phyloP scores from a whole-genome alignment of 495 filamentous ascomycete species.

The Penicillium longicatenatum region DNA sequence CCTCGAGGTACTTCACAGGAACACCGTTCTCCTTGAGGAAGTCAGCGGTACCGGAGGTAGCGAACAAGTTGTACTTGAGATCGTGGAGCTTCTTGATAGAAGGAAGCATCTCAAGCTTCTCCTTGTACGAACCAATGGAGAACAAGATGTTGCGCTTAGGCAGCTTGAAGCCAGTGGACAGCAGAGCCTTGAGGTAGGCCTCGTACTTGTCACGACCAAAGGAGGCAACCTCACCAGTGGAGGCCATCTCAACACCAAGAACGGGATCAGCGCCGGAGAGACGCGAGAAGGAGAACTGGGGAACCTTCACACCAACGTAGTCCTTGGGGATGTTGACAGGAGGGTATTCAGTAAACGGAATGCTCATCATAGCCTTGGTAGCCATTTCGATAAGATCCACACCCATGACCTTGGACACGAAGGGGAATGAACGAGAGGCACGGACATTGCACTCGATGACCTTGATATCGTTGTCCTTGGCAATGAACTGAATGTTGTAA shows the following conservation, averaged over 20 bases:
- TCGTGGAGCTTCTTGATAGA: conserved; percentile 85
- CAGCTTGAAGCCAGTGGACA: conserved; percentile 96
- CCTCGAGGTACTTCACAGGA: conserved; percentile 87
- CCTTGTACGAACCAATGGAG: conserved; percentile 95
- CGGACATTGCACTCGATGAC: conserved; percentile 97
- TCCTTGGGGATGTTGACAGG: conserved; percentile 69
- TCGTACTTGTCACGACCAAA: conserved; percentile 97
- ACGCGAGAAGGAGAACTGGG: conserved; percentile 97
- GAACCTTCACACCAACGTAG: conserved; percentile 96
- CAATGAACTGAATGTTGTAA: conserved; percentile 99
- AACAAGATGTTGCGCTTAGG: conserved; percentile 93
- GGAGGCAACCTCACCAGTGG: conserved; percentile 95
- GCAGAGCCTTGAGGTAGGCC: conserved; percentile 91
- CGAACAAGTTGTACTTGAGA: conserved; percentile 91
- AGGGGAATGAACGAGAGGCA: conserved; percentile 94
- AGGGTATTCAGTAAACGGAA: conserved; percentile 82
- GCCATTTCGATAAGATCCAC: conserved; percentile 98
- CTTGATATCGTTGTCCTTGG: conserved; percentile 99
- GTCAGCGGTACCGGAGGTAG: conserved; percentile 93
- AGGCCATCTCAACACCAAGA: conserved; percentile 98
- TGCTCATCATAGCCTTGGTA: conserved; percentile 91
- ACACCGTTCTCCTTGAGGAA: conserved; percentile 91
- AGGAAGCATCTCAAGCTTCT: conserved; percentile 95
- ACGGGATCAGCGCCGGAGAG: conserved; percentile 96
- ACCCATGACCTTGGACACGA: conserved; percentile 98